Evolutionary conservation across 495 filamentous ascomycete species (phyloP), one percentile per base, ranked within the genome.

Genomic region (Lophium mytilinum): DNA sequence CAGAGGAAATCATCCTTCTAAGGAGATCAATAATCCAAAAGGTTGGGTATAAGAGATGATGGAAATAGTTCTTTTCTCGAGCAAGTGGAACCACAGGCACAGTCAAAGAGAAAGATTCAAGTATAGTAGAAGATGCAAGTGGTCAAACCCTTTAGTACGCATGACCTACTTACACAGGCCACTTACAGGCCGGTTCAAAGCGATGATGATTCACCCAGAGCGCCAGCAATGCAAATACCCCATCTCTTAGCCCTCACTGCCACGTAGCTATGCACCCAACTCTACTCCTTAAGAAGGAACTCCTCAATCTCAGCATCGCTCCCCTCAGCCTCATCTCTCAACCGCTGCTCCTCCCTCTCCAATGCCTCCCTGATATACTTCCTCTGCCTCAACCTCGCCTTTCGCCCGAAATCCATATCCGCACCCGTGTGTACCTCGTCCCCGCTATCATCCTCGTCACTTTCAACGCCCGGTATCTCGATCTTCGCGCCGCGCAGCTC

Each of bases 251-350:
- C 24, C 24, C 41, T 41, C 49, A 51, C 17, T 24, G 50, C 24
- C 24, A 30, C 24, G 24, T 30, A 30, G 2, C 6, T 6, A 30
- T 30, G 6, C 24, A 30, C 52, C 53, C 57, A 61, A 41, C 34
- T 52, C 19, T 57, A 33, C 48, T 30, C 55, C 12, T 35, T 55
- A 5, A 83, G 75, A 70, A 90, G 72, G 63, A 83, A 81, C 66
- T 89, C 82, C 76, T 82, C 77, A 66, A 91, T 80, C 58, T 80
- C 71, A 19, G 78, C 74, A 63, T 80, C 76, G 6, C 70, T 66
- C 57, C 75, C 53, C 36, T 75, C 69, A 53, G 71, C 33, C 54
- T 59, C 49, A 24, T 57, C 58, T 47, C 39, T 49, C 58, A 66
- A 33, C 56, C 65, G 62, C 55, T 41, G 11, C 64, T 69, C 66